Conservation (phyloP, 495 filamentous ascomycete genomes). For the Haplographium delicatum region DNA sequence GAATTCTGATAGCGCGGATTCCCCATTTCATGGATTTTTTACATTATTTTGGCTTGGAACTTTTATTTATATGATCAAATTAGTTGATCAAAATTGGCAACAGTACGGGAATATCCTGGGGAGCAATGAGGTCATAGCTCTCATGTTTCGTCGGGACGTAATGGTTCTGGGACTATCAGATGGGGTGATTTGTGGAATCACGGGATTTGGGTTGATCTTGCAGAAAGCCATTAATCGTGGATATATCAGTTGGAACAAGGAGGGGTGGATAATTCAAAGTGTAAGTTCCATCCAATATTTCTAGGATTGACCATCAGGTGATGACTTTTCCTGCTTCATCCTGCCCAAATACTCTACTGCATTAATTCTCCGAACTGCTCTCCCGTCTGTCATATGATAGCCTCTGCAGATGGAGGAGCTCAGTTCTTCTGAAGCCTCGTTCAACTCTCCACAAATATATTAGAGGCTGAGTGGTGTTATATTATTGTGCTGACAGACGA, state of each 20-base stretch:
- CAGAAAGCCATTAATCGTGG: slow-evolving; percentile 50
- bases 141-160: slow-evolving; percentile 65
- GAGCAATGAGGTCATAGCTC: slow-evolving; percentile 58
- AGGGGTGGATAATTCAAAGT: slow-evolving; percentile 66
- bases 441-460: no score
- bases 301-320: no score
- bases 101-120: slow-evolving; percentile 57
- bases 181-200: slow-evolving; percentile 56
- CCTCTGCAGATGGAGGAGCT: no score
- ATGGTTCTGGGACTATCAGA: slow-evolving; percentile 60
- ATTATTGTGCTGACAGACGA: not conserved
- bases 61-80: slow-evolving; percentile 53
- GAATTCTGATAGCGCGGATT: slow-evolving; percentile 49
- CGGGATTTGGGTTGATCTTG: slow-evolving; percentile 52
- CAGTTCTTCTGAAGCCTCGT: no score
- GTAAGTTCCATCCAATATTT: slow-evolving; percentile 26
- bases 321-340: no score
- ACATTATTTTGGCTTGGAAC: slow-evolving; percentile 70
- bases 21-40: slow-evolving; percentile 70
- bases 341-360: no score
- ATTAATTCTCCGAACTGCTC: no score
- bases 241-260: slow-evolving; percentile 54
- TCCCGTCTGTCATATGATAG: no score
- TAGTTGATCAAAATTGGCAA: slow-evolving; percentile 60
- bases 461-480: no score